These are phyloP conservation scores for Fusarium sp. DNA, from an alignment of 2,329 filamentous ascomycete species.

Conservation along the genomic window DNA sequence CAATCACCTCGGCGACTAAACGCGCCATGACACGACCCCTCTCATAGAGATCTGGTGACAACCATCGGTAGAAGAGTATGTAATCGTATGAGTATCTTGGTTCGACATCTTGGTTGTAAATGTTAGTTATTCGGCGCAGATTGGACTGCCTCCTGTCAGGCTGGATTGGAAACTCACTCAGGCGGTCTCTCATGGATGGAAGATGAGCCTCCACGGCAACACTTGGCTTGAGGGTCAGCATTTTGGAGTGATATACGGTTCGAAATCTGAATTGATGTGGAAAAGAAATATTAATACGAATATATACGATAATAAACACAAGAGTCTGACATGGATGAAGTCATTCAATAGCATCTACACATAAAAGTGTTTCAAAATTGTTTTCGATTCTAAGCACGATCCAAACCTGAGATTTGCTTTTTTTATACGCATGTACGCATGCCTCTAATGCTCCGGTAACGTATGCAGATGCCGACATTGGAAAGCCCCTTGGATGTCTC, in stretches of 20 bases:
- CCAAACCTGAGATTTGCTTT: neutral
- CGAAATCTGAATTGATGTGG: rapidly evolving
- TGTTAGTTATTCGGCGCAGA: neutral
- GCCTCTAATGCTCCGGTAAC: neutral
- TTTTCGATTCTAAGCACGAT: neutral
- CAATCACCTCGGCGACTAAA: slow-evolving; percentile 15
- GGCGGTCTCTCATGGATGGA: neutral
- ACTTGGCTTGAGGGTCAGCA: slow-evolving; percentile 1
- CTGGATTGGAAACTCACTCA: neutral
- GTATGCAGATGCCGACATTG: neutral
- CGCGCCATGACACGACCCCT: slow-evolving; percentile 30
- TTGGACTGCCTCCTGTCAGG: neutral
- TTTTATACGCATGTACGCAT: too few species aligned
- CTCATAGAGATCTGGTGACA: slow-evolving; percentile 19
- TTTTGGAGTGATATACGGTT: neutral
- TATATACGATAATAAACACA: neutral
- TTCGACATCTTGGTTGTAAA: rapidly evolving
- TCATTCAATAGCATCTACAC: neutral
- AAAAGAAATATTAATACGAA: neutral
- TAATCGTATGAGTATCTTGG: slow-evolving; percentile 9
- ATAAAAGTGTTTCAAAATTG: neutral
- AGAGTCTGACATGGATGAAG: neutral
- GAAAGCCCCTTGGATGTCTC: neutral
- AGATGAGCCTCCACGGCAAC: neutral
- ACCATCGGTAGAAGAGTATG: slow-evolving; percentile 26